phyloP scores from a whole-genome alignment of 2,329 filamentous ascomycete genomes.

The Aspergillus floridensis region DNA sequence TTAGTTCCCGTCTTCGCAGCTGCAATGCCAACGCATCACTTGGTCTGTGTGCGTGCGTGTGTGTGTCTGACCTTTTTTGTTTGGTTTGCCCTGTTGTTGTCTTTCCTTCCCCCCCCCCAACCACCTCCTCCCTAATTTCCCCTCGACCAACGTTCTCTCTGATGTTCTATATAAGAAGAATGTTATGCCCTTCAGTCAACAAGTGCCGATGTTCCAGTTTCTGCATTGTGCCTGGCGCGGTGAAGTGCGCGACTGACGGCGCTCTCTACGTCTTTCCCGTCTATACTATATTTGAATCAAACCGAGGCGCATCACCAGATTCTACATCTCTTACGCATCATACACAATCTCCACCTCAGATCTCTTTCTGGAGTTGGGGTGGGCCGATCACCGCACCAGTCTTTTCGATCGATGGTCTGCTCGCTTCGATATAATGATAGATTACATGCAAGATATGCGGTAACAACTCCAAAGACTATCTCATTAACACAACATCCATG shows the following conservation, averaged over 20 bases:
- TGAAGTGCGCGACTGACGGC: too few relatives aligned
- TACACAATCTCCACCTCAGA: not conserved
- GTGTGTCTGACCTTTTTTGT: constrained; percentile 3
- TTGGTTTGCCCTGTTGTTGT: constrained; percentile 4
- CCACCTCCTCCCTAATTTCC: not conserved
- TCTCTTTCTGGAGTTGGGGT: not conserved
- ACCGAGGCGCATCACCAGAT: not conserved
- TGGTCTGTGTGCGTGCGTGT: constrained; percentile 24
- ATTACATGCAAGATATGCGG: not conserved
- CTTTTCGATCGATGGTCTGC: not conserved
- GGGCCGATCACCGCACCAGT: not conserved
- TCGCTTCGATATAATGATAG: not conserved
- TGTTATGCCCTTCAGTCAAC: not conserved
- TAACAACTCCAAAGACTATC: not conserved
- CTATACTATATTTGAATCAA: too few relatives aligned
- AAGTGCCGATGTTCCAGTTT: not conserved
- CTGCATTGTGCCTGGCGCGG: too few relatives aligned
- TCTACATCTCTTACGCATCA: not conserved
- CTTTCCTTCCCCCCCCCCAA: not conserved
- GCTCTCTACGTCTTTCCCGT: too few relatives aligned
- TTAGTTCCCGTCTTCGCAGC: constrained; percentile 27
- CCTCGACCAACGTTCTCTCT: not conserved
- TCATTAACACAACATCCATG: constrained; percentile 1
- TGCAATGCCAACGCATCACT: constrained; percentile 32
- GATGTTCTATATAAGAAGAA: not conserved